Conservation (phyloP, 441 rosid species). For the Populus hybrid region DNA sequence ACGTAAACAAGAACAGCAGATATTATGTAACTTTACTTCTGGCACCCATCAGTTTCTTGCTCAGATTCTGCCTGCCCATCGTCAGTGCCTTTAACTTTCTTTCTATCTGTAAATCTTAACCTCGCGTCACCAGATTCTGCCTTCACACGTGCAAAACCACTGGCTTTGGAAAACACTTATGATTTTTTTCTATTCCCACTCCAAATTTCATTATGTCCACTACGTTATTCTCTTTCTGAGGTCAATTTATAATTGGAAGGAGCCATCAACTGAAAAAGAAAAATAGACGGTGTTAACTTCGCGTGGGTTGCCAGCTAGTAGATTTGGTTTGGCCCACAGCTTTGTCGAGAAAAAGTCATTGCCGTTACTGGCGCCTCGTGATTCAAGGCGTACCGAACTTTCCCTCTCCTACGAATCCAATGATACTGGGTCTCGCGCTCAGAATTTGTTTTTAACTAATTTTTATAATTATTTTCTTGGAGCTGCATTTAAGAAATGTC, state of each 20-base stretch:
- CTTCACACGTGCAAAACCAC: neutral
- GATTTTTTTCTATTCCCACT: neutral
- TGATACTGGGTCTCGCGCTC: constrained; percentile 18
- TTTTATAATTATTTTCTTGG: neutral
- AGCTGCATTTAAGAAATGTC: too few species aligned
- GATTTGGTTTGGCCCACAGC: constrained; percentile 29
- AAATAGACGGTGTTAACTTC: constrained; percentile 18
- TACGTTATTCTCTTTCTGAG: neutral
- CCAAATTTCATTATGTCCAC: neutral
- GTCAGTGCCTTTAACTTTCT: neutral
- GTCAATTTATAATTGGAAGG: neutral
- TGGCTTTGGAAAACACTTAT: neutral
- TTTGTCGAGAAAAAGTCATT: constrained; percentile 8
- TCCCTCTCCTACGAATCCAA: constrained; percentile 22
- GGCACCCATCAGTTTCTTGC: neutral
- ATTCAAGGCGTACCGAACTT: constrained; percentile 6
- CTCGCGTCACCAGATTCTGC: neutral
- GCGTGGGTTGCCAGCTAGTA: constrained; percentile 11
- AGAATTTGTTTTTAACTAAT: neutral
- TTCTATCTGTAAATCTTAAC: neutral
- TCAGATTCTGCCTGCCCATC: neutral
- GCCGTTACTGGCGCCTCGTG: constrained; percentile 29
- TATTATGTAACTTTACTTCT: neutral
- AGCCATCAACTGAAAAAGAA: neutral
- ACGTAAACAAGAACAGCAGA: neutral